Percentiles rank a stretch among this genome's conserved stretches.
These are phyloP conservation scores for Crepidotus variabilis DNA, from an alignment of 768 basidiomycete species.

Conservation along the genomic window DNA sequence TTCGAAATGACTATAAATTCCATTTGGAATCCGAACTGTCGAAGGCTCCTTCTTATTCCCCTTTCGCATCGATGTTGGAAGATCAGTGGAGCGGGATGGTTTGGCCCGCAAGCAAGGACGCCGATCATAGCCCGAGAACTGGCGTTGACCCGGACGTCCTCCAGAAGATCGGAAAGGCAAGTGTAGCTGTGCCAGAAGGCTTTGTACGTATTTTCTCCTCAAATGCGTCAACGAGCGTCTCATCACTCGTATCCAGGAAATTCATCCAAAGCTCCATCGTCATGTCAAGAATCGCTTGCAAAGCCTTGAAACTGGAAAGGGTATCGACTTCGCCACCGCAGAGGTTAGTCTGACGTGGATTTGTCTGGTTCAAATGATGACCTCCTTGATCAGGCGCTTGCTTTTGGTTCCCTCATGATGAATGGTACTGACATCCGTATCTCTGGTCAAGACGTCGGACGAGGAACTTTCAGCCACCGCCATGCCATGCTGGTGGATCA, in stretches of 20 bases:
- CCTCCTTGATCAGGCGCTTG: constrained; percentile 57
- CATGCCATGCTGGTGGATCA: constrained; percentile 95
- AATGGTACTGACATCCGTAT: constrained; percentile 84
- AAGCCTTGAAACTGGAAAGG: constrained; percentile 62
- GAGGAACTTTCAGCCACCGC: constrained; percentile 86
- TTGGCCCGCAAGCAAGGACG: constrained; percentile 57
- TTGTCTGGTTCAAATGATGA: neutral
- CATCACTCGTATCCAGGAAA: constrained; percentile 43
- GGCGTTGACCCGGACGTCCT: constrained; percentile 57
- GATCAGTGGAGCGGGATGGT: constrained; percentile 68
- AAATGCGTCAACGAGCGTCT: too few species aligned
- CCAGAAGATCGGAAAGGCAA: constrained; percentile 58
- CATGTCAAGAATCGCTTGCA: constrained; percentile 78
- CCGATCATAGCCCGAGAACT: constrained; percentile 57
- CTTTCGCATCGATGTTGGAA: constrained; percentile 52
- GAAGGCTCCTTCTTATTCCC: constrained; percentile 40
- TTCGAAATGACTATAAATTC: constrained; percentile 57
- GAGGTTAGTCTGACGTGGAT: constrained; percentile 46
- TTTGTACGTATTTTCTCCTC: constrained; percentile 51
- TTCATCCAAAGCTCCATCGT: constrained; percentile 73
- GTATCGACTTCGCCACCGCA: constrained; percentile 86
- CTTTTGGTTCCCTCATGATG: constrained; percentile 82
- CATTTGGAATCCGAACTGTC: constrained; percentile 62
- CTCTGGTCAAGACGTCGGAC: constrained; percentile 89
- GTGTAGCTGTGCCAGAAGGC: constrained; percentile 51